phyloP scores from a whole-genome alignment of 495 filamentous ascomycete genomes.

The Tuber indicum region DNA sequence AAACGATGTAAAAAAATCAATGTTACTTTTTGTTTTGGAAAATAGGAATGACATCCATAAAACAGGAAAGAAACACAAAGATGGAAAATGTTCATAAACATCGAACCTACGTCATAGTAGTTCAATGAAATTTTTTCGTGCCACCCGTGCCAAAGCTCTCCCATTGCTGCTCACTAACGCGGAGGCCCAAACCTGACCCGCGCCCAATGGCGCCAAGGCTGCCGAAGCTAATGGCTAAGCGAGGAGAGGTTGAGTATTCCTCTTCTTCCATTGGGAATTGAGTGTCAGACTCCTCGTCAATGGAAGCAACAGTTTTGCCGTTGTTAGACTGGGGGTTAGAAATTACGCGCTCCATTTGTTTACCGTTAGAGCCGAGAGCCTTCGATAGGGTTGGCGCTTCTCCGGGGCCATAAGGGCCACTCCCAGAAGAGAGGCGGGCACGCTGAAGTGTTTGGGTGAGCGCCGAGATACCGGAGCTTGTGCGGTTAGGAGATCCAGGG shows the following conservation, averaged over 20 bases:
- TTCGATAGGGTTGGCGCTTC: constrained; percentile 22
- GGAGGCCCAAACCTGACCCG: constrained; percentile 32
- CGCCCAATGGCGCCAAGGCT: constrained; percentile 23
- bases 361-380: constrained; percentile 27
- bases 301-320: constrained; percentile 39
- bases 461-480: constrained; percentile 45
- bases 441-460: constrained; percentile 46
- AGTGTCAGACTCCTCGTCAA: constrained; percentile 40
- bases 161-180: constrained; percentile 33
- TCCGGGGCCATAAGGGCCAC: constrained; percentile 28
- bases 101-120: background rate
- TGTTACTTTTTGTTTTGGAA: background rate
- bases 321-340: constrained; percentile 42
- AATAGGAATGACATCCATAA: background rate
- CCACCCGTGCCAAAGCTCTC: constrained; percentile 24
- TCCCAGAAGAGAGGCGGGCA: constrained; percentile 42
- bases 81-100: background rate
- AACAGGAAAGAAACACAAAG: background rate
- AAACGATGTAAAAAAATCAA: background rate
- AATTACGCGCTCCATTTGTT: constrained; percentile 40
- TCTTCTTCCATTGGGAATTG: constrained; percentile 42
- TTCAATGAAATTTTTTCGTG: background rate
- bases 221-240: constrained; percentile 28
- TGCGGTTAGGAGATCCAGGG: constrained; percentile 60
- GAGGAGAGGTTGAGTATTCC: constrained; percentile 26